Percentiles rank a stretch among this genome's conserved stretches.
Conservation (phyloP, 305 asterid species). For the Ajuga reptans region DNA sequence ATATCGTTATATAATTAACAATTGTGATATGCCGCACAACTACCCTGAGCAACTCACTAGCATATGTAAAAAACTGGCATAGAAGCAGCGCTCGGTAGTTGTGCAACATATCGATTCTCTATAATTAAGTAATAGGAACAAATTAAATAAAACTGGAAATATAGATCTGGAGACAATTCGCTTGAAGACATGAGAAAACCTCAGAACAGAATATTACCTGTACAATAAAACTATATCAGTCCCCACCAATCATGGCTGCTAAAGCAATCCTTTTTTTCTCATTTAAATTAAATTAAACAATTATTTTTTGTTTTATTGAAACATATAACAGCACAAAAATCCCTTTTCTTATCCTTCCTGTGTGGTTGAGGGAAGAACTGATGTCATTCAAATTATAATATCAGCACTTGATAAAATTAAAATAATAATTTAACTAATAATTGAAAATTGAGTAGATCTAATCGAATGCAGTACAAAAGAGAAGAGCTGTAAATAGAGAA, state of each 20-base stretch:
- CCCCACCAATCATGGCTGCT: constrained; percentile 26
- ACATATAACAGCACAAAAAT: neutral
- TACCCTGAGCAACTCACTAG: too few relatives aligned
- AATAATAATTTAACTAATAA: neutral
- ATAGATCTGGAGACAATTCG: neutral
- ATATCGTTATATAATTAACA: too few relatives aligned
- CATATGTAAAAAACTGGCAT: too few relatives aligned
- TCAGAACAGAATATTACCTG: neutral
- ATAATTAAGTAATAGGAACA: too few relatives aligned
- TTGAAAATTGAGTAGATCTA: constrained; percentile 20
- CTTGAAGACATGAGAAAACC: neutral
- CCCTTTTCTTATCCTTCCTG: constrained; percentile 22
- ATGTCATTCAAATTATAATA: neutral
- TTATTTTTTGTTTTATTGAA: constrained; percentile 15
- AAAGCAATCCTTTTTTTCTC: neutral
- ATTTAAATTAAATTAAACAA: neutral
- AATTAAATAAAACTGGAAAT: neutral
- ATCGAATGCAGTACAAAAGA: neutral
- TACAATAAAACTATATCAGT: constrained; percentile 16
- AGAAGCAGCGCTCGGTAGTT: too few relatives aligned
- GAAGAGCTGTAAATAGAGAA: neutral
- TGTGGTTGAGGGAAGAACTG: constrained; percentile 22
- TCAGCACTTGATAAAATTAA: neutral
- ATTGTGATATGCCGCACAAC: too few relatives aligned
- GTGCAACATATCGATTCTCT: too few relatives aligned